Percentiles rank a stretch among this genome's conserved stretches.
Conservation (phyloP, 176 grass and related monocot species). For the Poa pratensis region DNA sequence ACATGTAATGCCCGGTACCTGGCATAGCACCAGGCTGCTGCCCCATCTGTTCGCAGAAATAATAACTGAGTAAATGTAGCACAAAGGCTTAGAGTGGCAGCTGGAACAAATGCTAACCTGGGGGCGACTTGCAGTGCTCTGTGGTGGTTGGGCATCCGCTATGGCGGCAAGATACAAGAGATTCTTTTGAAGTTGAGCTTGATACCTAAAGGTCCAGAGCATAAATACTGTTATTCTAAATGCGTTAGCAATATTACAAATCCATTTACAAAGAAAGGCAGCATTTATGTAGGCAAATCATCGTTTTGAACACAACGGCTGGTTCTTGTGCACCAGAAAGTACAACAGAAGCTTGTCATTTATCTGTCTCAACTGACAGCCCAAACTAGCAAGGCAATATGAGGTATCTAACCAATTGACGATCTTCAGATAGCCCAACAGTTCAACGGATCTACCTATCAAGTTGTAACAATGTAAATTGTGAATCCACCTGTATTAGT, state of each 20-base stretch:
- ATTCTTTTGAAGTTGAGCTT: slow-evolving; percentile 98
- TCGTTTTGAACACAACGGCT: not conserved
- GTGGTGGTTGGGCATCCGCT: slow-evolving; percentile 86
- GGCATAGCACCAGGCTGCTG: slow-evolving; percentile 58
- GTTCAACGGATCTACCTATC: slow-evolving; percentile 13
- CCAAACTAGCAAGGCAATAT: slow-evolving; percentile 31
- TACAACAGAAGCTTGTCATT: not conserved
- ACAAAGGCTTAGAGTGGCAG: not conserved
- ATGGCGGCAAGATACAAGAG: slow-evolving; percentile 93
- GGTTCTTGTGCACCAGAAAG: slow-evolving; percentile 1
- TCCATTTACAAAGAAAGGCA: not conserved
- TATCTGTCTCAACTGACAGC: slow-evolving; percentile 19
- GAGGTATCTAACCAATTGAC: not conserved
- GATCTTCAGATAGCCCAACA: not conserved
- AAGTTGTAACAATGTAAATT: not conserved
- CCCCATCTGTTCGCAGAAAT: slow-evolving; percentile 57
- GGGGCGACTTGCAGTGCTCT: slow-evolving; percentile 69
- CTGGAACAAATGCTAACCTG: slow-evolving; percentile 55
- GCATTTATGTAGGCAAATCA: not conserved
- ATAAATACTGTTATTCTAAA: slow-evolving; percentile 36
- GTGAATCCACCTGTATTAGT: not conserved
- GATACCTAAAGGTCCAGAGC: slow-evolving; percentile 69
- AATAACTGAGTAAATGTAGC: slow-evolving; percentile 4
- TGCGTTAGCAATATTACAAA: slow-evolving; percentile 13
- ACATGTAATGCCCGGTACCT: slow-evolving; percentile 72